Percentiles rank a stretch among this genome's conserved stretches.
phyloP scores from a whole-genome alignment of 2,329 filamentous ascomycete species.

The Phialemonium atrogriseum region DNA sequence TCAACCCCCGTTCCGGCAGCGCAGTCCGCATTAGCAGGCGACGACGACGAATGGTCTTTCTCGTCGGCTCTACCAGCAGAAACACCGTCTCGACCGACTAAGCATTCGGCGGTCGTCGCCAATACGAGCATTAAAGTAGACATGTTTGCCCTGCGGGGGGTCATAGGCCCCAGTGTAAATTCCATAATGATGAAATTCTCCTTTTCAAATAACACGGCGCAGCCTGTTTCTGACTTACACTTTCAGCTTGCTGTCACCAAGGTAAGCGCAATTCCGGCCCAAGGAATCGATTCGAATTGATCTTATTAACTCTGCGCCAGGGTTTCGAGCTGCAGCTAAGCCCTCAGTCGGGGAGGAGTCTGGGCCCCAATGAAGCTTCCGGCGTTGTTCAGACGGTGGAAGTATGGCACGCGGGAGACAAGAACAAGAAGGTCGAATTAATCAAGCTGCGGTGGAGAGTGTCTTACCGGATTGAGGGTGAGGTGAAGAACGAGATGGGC shows the following conservation, averaged over 20 bases:
- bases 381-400: constrained; percentile 78
- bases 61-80: constrained; percentile 71
- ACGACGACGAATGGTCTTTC: constrained; percentile 94
- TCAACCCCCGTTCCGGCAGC: constrained; percentile 16
- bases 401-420: constrained; percentile 64
- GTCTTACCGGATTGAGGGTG: constrained; percentile 63
- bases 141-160: constrained; percentile 64
- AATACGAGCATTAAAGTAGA: constrained; percentile 65
- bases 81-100: constrained; percentile 41
- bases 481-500: constrained; percentile 70
- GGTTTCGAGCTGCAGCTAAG: constrained; percentile 73
- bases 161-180: constrained; percentile 44
- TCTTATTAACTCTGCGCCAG: constrained; percentile 31
- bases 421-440: constrained; percentile 58
- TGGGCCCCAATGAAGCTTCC: constrained; percentile 62
- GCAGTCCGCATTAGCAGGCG: constrained; percentile 28
- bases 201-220: constrained; percentile 74
- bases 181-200: constrained; percentile 63
- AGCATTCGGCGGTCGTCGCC: constrained; percentile 59
- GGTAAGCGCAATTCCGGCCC: no score
- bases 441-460: constrained; percentile 88
- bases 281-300: no score
- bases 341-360: constrained; percentile 72
- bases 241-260: constrained; percentile 93
- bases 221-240: constrained; percentile 69